Conservation (phyloP, 305 asterid species). For the Solanum hybrid region DNA sequence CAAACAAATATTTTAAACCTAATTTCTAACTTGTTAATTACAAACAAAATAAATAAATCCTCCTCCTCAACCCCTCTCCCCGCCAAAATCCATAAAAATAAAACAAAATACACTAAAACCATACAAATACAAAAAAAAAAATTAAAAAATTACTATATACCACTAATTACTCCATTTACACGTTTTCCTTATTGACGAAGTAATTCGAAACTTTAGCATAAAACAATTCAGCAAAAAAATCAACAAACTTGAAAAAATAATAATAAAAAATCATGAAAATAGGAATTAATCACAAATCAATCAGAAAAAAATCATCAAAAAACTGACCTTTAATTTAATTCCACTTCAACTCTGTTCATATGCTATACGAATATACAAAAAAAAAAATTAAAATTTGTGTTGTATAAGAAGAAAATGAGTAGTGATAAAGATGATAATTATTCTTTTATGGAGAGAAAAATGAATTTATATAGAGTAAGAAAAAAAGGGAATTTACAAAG, state of each 20-base stretch:
- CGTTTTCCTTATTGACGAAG: not conserved
- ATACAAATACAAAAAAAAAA: not conserved
- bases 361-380: not conserved
- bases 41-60: not conserved
- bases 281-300: not conserved
- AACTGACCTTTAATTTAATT: not conserved
- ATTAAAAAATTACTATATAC: not conserved
- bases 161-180: not conserved
- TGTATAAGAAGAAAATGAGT: not conserved
- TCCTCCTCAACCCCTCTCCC: not conserved
- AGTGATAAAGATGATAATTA: not conserved
- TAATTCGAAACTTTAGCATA: not conserved
- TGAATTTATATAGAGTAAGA: not conserved
- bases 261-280: not conserved
- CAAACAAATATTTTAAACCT: not conserved
- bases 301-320: not conserved
- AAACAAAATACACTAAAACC: not conserved
- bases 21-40: not conserved
- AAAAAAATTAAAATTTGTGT: not conserved
- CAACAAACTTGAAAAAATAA: not conserved
- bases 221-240: not conserved
- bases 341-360: not conserved
- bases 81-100: not conserved
- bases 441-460: not conserved
- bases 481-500: not conserved